phyloP scores from a whole-genome alignment of 2,329 filamentous ascomycete genomes.

The Botryosphaeria agaves region DNA sequence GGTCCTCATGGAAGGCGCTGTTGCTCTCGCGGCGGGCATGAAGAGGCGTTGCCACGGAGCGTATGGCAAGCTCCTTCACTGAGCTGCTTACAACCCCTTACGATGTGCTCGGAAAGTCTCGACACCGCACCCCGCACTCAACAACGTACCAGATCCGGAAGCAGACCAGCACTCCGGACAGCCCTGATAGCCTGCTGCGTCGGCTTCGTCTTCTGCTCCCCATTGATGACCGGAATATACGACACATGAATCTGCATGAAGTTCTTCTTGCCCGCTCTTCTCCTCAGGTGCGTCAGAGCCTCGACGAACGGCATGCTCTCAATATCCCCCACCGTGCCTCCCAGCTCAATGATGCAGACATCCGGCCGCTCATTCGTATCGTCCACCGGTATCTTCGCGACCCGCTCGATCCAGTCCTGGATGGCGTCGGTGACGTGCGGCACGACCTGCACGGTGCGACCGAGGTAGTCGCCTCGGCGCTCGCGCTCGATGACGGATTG shows the following conservation, averaged over 20 bases:
- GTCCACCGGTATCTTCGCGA: slow-evolving; percentile 73
- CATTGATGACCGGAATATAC: slow-evolving; percentile 59
- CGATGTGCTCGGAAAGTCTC: too few relatives aligned
- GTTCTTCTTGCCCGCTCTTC: slow-evolving; percentile 56
- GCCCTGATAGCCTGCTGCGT: slow-evolving; percentile 81
- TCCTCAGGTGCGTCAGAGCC: slow-evolving; percentile 62
- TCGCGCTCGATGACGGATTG: slow-evolving; percentile 68
- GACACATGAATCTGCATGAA: slow-evolving; percentile 83
- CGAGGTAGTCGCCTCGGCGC: slow-evolving; percentile 61
- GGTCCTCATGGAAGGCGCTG: too few relatives aligned
- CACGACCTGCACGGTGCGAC: slow-evolving; percentile 78
- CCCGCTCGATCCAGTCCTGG: slow-evolving; percentile 80
- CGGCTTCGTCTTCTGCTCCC: slow-evolving; percentile 91
- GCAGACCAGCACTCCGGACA: slow-evolving; percentile 60
- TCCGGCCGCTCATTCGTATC: slow-evolving; percentile 70
- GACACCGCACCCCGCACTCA: too few relatives aligned
- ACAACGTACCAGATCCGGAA: slow-evolving; percentile 42
- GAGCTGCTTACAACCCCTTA: too few relatives aligned
- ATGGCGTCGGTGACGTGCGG: slow-evolving; percentile 86
- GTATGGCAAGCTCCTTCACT: too few relatives aligned
- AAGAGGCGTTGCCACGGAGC: too few relatives aligned
- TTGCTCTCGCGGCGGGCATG: too few relatives aligned
- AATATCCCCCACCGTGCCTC: slow-evolving; percentile 62
- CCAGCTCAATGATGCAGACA: slow-evolving; percentile 69
- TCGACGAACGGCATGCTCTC: slow-evolving; percentile 80